These are phyloP conservation scores for Fallopia convolvulus DNA, from an alignment of 148 eudicot species.

Conservation along the genomic window DNA sequence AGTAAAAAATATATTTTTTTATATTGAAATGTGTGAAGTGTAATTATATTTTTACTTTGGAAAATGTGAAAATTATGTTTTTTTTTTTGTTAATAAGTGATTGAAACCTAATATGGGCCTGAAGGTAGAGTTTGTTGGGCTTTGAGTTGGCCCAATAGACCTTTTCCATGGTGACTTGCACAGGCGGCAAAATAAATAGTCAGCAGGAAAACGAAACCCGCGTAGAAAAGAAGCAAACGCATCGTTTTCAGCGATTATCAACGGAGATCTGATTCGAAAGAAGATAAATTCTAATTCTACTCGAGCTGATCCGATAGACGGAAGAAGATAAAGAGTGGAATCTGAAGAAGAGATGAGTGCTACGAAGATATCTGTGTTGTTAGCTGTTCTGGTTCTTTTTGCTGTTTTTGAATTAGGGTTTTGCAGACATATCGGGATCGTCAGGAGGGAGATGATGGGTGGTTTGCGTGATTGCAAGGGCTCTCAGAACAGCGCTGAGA, in stretches of 20 bases:
- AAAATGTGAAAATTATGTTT: too few relatives aligned
- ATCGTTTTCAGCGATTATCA: not conserved
- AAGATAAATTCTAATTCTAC: not conserved
- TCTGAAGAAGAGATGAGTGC: not conserved
- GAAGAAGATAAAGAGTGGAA: not conserved
- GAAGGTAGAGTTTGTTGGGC: not conserved
- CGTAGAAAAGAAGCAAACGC: not conserved
- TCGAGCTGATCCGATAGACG: not conserved
- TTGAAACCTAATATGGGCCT: not conserved
- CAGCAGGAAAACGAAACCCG: conserved; percentile 4
- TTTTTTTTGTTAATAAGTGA: too few relatives aligned
- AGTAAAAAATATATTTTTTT: too few relatives aligned
- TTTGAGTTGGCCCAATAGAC: not conserved
- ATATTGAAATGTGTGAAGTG: too few relatives aligned
- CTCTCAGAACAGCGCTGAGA: not conserved
- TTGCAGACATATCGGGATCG: conserved; percentile 1
- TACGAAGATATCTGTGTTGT: not conserved
- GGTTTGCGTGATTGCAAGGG: not conserved
- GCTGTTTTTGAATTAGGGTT: not conserved
- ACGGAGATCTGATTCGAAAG: not conserved
- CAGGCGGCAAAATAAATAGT: conserved; percentile 11
- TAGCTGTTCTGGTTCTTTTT: conserved; percentile 1
- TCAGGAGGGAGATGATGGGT: not conserved
- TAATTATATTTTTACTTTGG: too few relatives aligned
- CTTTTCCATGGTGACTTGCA: not conserved